These are phyloP conservation scores for Ochetophila trinervis DNA, from an alignment of 306 rosid species.

Conservation along the genomic window DNA sequence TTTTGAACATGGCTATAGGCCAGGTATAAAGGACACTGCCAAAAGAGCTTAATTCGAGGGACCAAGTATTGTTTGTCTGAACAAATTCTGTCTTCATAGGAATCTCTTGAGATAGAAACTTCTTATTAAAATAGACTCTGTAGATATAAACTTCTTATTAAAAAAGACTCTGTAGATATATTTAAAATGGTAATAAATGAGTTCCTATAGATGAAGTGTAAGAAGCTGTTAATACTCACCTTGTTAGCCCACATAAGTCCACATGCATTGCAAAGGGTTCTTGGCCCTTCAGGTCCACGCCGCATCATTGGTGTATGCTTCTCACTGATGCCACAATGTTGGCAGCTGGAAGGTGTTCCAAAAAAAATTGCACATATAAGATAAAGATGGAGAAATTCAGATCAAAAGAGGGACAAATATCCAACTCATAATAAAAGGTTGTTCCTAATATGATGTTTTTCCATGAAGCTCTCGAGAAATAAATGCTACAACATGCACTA, in stretches of 20 bases:
- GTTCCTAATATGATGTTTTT: no score
- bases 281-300: conserved; percentile 84
- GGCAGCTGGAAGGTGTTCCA: conserved; percentile 45
- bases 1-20: no score
- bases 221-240: conserved; percentile 36
- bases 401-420: background rate
- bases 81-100: background rate
- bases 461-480: no score
- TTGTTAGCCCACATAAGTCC: conserved; percentile 91
- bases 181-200: background rate
- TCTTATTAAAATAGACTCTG: background rate
- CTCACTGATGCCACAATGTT: conserved; percentile 72
- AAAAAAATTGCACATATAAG: conserved; percentile 12
- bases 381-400: conserved; percentile 7
- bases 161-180: background rate
- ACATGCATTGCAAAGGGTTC: conserved; percentile 82
- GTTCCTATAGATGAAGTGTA: background rate
- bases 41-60: no score
- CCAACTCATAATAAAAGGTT: no score
- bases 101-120: background rate
- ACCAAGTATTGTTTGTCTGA: no score
- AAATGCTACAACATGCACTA: no score
- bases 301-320: conserved; percentile 80
- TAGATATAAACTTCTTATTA: background rate
- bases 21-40: no score